These are phyloP conservation scores for Suillus discolor DNA, from an alignment of 768 basidiomycete species.

Conservation along the genomic window DNA sequence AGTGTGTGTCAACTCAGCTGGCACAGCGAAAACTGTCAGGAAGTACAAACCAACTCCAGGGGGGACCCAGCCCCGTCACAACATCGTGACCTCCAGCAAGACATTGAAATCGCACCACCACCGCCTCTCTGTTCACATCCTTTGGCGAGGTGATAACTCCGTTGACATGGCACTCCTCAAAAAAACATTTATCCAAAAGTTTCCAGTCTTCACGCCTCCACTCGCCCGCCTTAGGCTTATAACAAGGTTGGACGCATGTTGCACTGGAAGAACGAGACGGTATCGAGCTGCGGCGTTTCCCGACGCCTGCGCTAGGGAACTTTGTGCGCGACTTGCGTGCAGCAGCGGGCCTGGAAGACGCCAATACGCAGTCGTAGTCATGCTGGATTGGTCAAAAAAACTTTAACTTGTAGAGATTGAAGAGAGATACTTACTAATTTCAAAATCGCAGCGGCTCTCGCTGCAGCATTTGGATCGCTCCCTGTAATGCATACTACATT, in stretches of 20 bases:
- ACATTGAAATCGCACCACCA: slow-evolving; percentile 60
- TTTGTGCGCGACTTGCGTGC: slow-evolving; percentile 42
- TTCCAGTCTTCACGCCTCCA: slow-evolving; percentile 87
- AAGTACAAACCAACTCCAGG: slow-evolving; percentile 58
- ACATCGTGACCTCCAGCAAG: slow-evolving; percentile 49
- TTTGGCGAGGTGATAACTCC: slow-evolving; percentile 42
- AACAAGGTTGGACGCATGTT: not conserved
- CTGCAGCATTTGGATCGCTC: slow-evolving; percentile 83
- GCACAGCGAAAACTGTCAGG: not conserved
- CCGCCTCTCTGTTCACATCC: slow-evolving; percentile 52
- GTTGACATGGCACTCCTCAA: slow-evolving; percentile 62
- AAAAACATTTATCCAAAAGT: slow-evolving; percentile 74
- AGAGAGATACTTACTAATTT: slow-evolving; percentile 63
- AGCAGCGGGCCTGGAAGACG: slow-evolving; percentile 34
- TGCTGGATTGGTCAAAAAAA: slow-evolving; percentile 48
- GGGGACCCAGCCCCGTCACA: slow-evolving; percentile 43
- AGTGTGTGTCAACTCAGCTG: not conserved
- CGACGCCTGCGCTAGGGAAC: slow-evolving; percentile 31
- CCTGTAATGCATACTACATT: slow-evolving; percentile 82
- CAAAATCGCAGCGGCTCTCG: slow-evolving; percentile 90
- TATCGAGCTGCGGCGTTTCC: slow-evolving; percentile 22
- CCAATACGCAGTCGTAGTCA: slow-evolving; percentile 78
- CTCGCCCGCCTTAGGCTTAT: slow-evolving; percentile 21
- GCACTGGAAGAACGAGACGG: not conserved
- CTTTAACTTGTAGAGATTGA: not conserved